These are phyloP conservation scores for Rhodotorula diobovata DNA, from an alignment of 768 basidiomycete species.

Conservation along the genomic window DNA sequence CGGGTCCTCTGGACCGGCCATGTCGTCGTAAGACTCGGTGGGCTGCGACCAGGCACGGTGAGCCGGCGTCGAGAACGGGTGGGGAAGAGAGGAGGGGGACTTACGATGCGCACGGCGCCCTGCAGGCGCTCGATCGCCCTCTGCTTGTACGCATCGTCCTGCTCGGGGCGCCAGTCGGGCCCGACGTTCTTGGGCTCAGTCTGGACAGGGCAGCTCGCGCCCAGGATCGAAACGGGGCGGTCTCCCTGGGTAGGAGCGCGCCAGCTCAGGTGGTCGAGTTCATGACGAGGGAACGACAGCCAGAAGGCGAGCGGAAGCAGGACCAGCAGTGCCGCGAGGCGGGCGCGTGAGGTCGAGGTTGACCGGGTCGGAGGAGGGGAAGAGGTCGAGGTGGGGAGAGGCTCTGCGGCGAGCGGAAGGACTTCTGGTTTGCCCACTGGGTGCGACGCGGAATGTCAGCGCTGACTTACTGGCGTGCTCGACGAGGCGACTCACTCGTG, in stretches of 20 bases:
- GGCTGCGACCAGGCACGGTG: neutral
- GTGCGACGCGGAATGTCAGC: neutral
- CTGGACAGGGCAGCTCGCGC: constrained; percentile 14
- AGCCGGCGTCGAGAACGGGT: neutral
- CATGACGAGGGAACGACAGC: neutral
- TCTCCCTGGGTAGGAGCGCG: neutral
- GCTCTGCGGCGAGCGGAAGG: neutral
- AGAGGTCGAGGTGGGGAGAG: neutral
- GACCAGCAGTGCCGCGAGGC: constrained; percentile 10
- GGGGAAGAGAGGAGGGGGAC: neutral
- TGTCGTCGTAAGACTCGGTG: constrained; percentile 38
- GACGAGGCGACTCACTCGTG: neutral
- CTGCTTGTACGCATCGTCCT: constrained; percentile 9
- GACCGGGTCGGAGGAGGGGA: neutral
- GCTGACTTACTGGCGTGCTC: neutral
- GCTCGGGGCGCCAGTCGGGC: constrained; percentile 9
- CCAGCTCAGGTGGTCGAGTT: neutral
- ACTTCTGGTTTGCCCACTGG: neutral
- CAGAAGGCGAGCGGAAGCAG: constrained; percentile 7
- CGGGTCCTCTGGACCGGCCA: constrained; percentile 20
- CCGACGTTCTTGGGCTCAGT: constrained; percentile 6
- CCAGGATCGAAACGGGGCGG: neutral
- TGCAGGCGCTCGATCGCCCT: constrained; percentile 19
- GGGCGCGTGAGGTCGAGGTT: neutral
- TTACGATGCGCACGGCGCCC: constrained; percentile 16